phyloP scores from a whole-genome alignment of 139 green algal species.

The Diplosphaera chodatii region DNA sequence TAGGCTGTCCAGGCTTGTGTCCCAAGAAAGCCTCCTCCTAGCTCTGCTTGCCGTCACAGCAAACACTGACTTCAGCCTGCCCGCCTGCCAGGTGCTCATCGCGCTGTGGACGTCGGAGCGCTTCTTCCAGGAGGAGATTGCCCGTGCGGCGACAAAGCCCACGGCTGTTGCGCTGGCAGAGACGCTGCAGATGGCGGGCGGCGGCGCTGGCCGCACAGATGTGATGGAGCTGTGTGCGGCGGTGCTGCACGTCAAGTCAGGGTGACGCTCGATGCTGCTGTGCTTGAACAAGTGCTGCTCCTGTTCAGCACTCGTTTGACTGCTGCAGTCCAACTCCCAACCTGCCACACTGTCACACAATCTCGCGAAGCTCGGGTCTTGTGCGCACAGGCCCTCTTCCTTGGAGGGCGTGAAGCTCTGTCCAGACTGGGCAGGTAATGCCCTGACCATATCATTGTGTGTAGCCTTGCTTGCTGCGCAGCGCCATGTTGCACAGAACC shows the following conservation, averaged over 20 bases:
- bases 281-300: no score
- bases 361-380: no score
- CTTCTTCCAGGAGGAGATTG: neutral
- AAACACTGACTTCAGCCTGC: no score
- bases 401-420: neutral
- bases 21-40: no score
- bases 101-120: neutral
- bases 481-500: no score
- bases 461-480: neutral
- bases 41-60: no score
- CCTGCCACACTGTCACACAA: no score
- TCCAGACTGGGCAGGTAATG: neutral
- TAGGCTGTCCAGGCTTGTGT: no score
- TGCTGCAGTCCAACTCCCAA: no score
- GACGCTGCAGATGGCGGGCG: neutral
- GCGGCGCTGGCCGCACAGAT: neutral
- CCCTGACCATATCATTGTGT: neutral
- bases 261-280: neutral
- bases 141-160: neutral
- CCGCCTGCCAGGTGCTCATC: neutral
- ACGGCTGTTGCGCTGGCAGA: neutral
- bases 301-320: no score
- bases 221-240: neutral
- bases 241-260: neutral
- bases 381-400: neutral